A percentile compares a stretch with the other conserved stretches of the same genome.
These are phyloP conservation scores for Amniculicola lignicola DNA, from an alignment of 495 filamentous ascomycete species.

Conservation along the genomic window DNA sequence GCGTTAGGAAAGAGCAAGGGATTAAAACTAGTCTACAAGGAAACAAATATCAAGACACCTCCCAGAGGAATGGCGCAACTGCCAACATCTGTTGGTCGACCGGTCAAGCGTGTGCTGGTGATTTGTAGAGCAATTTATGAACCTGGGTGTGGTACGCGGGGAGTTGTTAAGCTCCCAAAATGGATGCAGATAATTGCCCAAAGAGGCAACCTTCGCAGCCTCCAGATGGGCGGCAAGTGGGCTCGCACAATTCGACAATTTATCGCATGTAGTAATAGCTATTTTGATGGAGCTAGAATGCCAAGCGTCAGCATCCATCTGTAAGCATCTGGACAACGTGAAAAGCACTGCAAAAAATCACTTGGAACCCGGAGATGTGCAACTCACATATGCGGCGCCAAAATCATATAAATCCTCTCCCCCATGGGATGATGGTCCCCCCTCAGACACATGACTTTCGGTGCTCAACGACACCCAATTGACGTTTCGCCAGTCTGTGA, in stretches of 20 bases:
- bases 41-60: no score
- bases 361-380: slow-evolving; percentile 5
- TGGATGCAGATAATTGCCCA: background rate
- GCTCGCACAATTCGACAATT: no score
- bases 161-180: no score
- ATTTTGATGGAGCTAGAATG: slow-evolving; percentile 7
- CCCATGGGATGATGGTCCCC: background rate
- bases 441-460: background rate
- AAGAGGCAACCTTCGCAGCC: background rate
- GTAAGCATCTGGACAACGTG: no score
- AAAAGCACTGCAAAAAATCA: no score
- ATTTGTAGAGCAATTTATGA: no score
- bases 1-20: no score
- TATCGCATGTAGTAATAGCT: slow-evolving; percentile 5
- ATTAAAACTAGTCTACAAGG: no score
- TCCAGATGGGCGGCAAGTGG: background rate
- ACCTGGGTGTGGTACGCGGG: no score
- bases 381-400: background rate
- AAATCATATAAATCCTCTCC: slow-evolving; percentile 16
- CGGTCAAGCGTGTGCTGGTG: no score
- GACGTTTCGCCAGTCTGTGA: slow-evolving; percentile 26
- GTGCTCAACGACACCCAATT: slow-evolving; percentile 17
- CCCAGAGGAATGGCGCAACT: no score
- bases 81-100: no score
- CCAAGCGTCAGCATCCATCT: slow-evolving; percentile 17